Conservation (phyloP, 129 eudicot genomes). For the Flaveria trinervia region DNA sequence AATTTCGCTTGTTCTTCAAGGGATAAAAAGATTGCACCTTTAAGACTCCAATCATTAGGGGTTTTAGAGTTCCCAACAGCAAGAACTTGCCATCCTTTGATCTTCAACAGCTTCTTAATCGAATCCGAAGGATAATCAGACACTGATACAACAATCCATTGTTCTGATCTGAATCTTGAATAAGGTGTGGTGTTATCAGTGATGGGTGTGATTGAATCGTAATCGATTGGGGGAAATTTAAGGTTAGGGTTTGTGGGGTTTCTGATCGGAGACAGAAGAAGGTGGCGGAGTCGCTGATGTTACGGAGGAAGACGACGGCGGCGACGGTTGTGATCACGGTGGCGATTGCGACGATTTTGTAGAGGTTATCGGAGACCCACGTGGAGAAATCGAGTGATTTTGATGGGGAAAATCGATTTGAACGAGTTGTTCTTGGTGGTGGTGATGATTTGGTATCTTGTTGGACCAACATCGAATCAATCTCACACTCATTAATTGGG, state of each 20-base stretch:
- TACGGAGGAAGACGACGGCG: slow-evolving; percentile 67
- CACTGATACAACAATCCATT: slow-evolving; percentile 86
- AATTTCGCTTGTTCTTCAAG: slow-evolving; percentile 74
- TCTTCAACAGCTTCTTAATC: slow-evolving; percentile 45
- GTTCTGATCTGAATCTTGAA: slow-evolving; percentile 66
- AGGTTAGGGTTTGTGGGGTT: slow-evolving; percentile 39
- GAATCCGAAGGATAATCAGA: slow-evolving; percentile 74
- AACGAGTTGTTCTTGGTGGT: slow-evolving; percentile 10
- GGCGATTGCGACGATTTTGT: slow-evolving; percentile 57
- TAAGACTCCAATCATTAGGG: slow-evolving; percentile 76
- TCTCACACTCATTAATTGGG: slow-evolving; percentile 2
- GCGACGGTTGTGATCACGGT: slow-evolving; percentile 65
- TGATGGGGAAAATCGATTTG: slow-evolving; percentile 44
- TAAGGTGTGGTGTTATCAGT: slow-evolving; percentile 56
- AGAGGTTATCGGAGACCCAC: slow-evolving; percentile 70
- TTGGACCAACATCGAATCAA: slow-evolving; percentile 76
- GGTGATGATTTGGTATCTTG: slow-evolving; percentile 43
- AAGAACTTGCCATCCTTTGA: slow-evolving; percentile 91
- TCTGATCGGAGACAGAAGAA: slow-evolving; percentile 63
- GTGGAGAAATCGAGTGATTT: slow-evolving; percentile 81
- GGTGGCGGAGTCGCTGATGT: slow-evolving; percentile 58
- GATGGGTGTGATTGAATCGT: slow-evolving; percentile 53
- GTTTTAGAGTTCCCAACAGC: slow-evolving; percentile 86
- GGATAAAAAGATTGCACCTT: slow-evolving; percentile 79
- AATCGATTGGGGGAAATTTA: slow-evolving; percentile 58